Evolutionary conservation across 805 yeast genomes (phyloP), one percentile per base, ranked within the genome.

Genomic region (Sugiyamaella qingdaonensis): DNA sequence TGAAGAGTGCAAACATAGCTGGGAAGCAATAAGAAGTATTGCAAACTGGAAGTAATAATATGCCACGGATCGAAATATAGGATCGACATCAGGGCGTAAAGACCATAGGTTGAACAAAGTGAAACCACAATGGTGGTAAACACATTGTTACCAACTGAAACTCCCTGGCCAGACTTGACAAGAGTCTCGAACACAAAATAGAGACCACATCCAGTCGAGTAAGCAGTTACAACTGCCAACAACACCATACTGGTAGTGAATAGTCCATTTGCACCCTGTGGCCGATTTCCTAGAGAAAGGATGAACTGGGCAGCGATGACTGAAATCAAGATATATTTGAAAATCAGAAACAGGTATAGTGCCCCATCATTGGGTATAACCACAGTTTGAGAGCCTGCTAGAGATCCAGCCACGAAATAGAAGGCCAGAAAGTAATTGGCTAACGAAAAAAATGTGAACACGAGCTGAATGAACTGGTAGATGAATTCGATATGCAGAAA

Each of bases 1-100:
- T 92, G 97, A 53, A 92, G 74, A 1, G 96, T 85, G 72, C 96
- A 88, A 2, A 95, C 86, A 68, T 90, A 92, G 0, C 95, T 85
- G 24, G 99, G 98, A 50, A 92, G 76, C 77, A 94, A 78, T 59
- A 91, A 68, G 71, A 92, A 87, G 74, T 94, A 92, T 68, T 92
- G 99, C 4, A 83, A 52, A 0, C 95, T 83, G 45, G 96, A 88
- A 1, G 97, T 86, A 39, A 94, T 47, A 67, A 92, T 81, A 66
- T 94, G 99, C 97, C 98, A 92, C 63, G 98, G 98, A 64, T 92
- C 98, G 67, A 92, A 67, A 69, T 91, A 92, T 52, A 92, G 67
- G 45, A 92, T 58, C 5, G 97, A 90, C 80, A 88, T 86, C 58
- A 90, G 66, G 0, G 81, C 77, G 66, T 94, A 94, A 41, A 92